phyloP scores from a whole-genome alignment of 768 basidiomycete species.

The Lactarius quietus region DNA sequence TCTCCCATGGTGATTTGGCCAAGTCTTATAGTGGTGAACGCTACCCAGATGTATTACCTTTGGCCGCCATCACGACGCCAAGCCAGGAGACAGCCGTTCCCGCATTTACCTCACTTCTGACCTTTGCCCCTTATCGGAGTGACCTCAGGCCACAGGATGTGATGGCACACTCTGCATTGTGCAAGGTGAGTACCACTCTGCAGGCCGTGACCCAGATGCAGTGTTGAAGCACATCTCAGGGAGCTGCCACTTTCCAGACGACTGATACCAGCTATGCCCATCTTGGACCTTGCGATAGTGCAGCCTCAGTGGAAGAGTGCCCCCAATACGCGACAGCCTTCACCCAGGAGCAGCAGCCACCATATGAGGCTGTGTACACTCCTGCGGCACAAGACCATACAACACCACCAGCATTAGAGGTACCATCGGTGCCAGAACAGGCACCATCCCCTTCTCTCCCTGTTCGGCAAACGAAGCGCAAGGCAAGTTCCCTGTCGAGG shows the following conservation, averaged over 20 bases:
- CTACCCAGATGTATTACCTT: neutral
- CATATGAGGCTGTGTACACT: neutral
- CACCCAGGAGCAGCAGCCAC: neutral
- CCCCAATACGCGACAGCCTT: neutral
- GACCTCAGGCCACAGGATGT: conserved; percentile 1
- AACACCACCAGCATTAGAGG: neutral
- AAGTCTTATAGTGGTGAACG: conserved; percentile 6
- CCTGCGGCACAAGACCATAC: neutral
- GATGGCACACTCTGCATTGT: neutral
- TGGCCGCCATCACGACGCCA: neutral
- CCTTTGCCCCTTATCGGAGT: conserved; percentile 16
- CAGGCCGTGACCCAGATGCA: neutral
- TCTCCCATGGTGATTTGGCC: neutral
- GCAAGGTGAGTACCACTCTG: conserved; percentile 22
- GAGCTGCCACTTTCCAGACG: neutral
- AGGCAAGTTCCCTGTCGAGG: neutral
- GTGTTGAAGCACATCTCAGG: conserved; percentile 4
- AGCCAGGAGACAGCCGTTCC: neutral
- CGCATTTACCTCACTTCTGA: neutral
- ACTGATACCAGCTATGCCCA: neutral
- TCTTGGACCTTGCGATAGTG: neutral
- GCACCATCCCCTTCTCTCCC: neutral
- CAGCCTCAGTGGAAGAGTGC: neutral
- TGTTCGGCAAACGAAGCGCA: neutral
- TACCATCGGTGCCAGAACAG: neutral